A percentile compares a stretch with the other conserved stretches of the same genome.
phyloP scores from a whole-genome alignment of 1,284 basidiomycete species.

The Fomes fomentarius region DNA sequence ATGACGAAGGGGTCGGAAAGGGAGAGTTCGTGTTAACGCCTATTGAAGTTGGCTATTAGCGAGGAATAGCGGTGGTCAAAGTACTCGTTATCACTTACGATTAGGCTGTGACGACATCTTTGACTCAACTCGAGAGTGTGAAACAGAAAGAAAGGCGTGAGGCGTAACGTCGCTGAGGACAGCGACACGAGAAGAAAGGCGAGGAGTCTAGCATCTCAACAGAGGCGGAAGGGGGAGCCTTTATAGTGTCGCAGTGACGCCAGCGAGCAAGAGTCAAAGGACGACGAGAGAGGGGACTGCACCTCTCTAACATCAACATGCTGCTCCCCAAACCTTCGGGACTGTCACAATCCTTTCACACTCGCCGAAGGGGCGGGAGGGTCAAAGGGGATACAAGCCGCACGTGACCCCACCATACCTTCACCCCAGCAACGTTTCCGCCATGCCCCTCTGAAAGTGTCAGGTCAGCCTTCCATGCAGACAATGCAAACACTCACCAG shows the following conservation, averaged over 20 bases:
- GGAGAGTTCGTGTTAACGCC: constrained; percentile 17
- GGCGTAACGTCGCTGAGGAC: constrained; percentile 5
- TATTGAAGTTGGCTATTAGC: background rate
- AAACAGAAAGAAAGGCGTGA: background rate
- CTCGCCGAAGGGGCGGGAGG: background rate
- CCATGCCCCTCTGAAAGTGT: constrained; percentile 8
- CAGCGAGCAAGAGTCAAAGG: constrained; percentile 15
- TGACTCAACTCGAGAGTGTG: background rate
- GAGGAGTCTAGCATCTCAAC: constrained; percentile 5
- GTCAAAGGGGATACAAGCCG: background rate
- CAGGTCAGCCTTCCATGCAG: background rate
- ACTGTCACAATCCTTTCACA: constrained; percentile 8
- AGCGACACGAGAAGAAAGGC: constrained; percentile 8
- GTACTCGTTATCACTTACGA: constrained; percentile 11
- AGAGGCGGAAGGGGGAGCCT: constrained; percentile 4
- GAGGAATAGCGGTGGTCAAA: background rate
- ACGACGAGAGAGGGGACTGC: constrained; percentile 8
- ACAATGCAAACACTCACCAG: constrained; percentile 13
- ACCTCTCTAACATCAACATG: constrained; percentile 19
- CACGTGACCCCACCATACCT: constrained; percentile 9
- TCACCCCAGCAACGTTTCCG: background rate
- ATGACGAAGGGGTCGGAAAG: constrained; percentile 14
- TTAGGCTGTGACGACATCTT: constrained; percentile 17
- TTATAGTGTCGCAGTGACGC: constrained; percentile 19
- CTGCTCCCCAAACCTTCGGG: constrained; percentile 3